Evolutionary conservation across 2,329 filamentous ascomycete genomes (phyloP).

Genomic region (Cercospora zeina): DNA sequence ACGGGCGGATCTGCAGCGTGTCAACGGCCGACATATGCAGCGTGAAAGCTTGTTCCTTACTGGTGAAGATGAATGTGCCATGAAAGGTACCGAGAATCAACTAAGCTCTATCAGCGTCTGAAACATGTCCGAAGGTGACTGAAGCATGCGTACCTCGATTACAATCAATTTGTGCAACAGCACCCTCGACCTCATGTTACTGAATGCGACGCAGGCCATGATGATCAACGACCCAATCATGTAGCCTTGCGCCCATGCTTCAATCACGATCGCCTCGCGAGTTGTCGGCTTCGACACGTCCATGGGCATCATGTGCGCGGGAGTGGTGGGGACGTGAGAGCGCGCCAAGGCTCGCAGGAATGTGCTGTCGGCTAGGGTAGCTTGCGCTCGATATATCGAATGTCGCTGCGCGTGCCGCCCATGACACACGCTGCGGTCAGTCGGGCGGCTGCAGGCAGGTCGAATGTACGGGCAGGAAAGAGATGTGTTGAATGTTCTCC

Average conservation of each 20-base stretch:
- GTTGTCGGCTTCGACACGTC: slow-evolving; percentile 35
- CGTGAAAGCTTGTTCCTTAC: slow-evolving; percentile 22
- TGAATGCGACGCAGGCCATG: slow-evolving; percentile 51
- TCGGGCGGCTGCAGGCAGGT: neutral
- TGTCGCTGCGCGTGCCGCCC: neutral
- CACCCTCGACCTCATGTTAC: slow-evolving; percentile 52
- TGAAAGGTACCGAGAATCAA: slow-evolving; percentile 50
- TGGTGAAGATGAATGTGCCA: slow-evolving; percentile 60
- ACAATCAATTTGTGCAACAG: slow-evolving; percentile 54
- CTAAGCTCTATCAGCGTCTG: slow-evolving; percentile 20
- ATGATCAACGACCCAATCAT: slow-evolving; percentile 47
- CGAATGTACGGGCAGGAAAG: neutral
- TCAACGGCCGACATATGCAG: slow-evolving; percentile 14
- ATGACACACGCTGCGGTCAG: neutral
- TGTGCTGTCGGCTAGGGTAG: neutral
- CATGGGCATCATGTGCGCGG: slow-evolving; percentile 26
- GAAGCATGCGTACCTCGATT: slow-evolving; percentile 44
- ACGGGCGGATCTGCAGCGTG: slow-evolving; percentile 45
- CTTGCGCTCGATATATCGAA: neutral
- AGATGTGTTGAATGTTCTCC: neutral
- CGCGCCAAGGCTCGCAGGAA: neutral
- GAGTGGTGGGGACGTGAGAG: neutral
- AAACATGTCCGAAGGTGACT: neutral
- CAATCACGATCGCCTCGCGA: slow-evolving; percentile 32
- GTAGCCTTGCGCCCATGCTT: slow-evolving; percentile 40